Evolutionary conservation across 495 filamentous ascomycete species (phyloP).

Genomic region (Tuber indicum): DNA sequence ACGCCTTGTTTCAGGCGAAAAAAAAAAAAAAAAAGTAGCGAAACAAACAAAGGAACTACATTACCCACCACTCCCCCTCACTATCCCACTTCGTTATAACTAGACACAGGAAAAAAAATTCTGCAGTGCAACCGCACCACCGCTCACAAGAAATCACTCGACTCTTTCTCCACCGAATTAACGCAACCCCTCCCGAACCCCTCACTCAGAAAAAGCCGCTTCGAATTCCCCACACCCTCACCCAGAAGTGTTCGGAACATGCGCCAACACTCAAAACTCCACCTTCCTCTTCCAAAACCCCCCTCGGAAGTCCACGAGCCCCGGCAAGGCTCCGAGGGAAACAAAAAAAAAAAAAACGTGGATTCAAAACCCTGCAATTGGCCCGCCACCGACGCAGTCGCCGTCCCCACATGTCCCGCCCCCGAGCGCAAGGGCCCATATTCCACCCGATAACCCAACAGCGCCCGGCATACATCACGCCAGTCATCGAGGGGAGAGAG

Average conservation of each 20-base stretch:
- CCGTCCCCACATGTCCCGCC: not conserved
- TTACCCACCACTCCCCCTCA: not conserved
- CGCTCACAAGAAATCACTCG: not conserved
- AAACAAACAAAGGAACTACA: not conserved
- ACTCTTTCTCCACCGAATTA: not conserved
- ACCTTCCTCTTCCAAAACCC: not conserved
- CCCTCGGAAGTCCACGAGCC: not conserved
- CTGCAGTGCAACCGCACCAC: slow-evolving; percentile 3
- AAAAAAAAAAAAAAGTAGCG: not conserved
- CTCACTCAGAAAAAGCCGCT: not conserved
- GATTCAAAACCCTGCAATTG: not conserved
- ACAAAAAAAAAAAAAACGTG: not conserved
- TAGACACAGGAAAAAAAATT: not conserved
- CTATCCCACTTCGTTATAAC: not conserved
- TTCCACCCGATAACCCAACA: not conserved
- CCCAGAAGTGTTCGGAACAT: not conserved
- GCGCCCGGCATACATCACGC: too few species aligned
- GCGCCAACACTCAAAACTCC: not conserved
- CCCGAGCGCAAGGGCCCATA: slow-evolving; percentile 3
- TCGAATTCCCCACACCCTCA: not conserved
- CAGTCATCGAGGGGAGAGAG: too few species aligned
- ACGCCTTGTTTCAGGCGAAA: not conserved
- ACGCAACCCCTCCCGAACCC: not conserved
- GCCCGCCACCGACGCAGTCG: not conserved
- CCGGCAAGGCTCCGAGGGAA: not conserved